Percentiles rank a stretch among this genome's conserved stretches.
phyloP scores from a whole-genome alignment of 805 yeast genomes.

The Wilhelminamyces savonicus region DNA sequence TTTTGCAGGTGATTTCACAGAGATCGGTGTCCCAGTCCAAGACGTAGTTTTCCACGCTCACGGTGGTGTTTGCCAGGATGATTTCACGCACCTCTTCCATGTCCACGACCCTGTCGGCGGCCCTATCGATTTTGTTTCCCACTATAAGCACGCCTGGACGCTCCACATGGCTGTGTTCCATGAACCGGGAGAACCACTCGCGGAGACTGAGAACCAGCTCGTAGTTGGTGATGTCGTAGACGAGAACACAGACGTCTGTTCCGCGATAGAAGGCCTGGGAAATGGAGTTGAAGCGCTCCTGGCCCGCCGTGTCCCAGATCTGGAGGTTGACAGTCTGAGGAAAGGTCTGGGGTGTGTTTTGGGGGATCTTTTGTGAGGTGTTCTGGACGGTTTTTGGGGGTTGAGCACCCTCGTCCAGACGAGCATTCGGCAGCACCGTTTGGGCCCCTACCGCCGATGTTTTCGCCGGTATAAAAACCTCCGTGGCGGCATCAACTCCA shows the following conservation, averaged over 20 bases:
- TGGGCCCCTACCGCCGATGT: too few species aligned
- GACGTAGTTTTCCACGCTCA: slow-evolving; percentile 19
- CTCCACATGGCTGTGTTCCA: slow-evolving; percentile 41
- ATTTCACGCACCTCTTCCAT: slow-evolving; percentile 29
- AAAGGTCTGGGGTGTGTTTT: slow-evolving; percentile 4
- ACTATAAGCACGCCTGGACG: slow-evolving; percentile 45
- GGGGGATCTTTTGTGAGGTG: too few species aligned
- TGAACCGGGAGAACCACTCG: slow-evolving; percentile 43
- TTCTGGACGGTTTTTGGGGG: not conserved
- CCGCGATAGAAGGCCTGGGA: slow-evolving; percentile 54
- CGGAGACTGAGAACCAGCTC: slow-evolving; percentile 42
- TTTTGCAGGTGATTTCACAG: slow-evolving; percentile 27
- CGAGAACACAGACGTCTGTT: slow-evolving; percentile 48
- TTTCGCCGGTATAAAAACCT: not conserved
- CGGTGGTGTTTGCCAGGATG: slow-evolving; percentile 12
- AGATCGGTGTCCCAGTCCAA: slow-evolving; percentile 29
- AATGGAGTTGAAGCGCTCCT: slow-evolving; percentile 42
- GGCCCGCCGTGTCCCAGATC: slow-evolving; percentile 50
- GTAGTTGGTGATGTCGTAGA: slow-evolving; percentile 49
- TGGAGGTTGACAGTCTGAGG: slow-evolving; percentile 37
- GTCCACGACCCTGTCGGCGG: slow-evolving; percentile 28
- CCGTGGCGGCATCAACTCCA: too few species aligned
- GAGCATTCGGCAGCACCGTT: not conserved
- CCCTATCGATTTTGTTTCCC: slow-evolving; percentile 45
- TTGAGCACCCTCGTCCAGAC: not conserved